A percentile compares a stretch with the other conserved stretches of the same genome.
phyloP scores from a whole-genome alignment of 2,329 filamentous ascomycete species.

The Paraconiothyrium brasiliense region DNA sequence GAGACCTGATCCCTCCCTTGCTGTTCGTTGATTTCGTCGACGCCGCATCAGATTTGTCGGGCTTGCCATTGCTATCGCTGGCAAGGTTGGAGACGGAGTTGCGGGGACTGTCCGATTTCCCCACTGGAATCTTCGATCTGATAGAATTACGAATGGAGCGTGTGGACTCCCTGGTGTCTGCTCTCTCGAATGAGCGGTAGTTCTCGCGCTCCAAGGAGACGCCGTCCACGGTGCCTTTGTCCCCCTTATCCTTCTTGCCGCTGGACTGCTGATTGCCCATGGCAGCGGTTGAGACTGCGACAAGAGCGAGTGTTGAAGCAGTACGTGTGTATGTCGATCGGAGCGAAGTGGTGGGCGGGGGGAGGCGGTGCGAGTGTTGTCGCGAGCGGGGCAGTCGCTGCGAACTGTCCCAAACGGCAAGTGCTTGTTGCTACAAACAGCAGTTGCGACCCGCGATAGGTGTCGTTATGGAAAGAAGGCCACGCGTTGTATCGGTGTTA shows the following conservation, averaged over 20 bases:
- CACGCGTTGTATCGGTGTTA: conserved; percentile 41
- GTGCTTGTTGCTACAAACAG: conserved; percentile 25
- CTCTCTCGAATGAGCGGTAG: conserved; percentile 90
- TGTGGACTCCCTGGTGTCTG: conserved; percentile 91
- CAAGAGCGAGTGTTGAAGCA: conserved; percentile 15
- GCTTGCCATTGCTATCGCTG: conserved; percentile 59
- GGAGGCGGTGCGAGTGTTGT: conserved; percentile 27
- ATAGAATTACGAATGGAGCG: conserved; percentile 84
- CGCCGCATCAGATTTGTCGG: conserved; percentile 76
- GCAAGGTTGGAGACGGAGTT: conserved; percentile 71
- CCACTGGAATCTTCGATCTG: conserved; percentile 87
- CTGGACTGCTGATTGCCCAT: conserved; percentile 84
- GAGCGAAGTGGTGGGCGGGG: conserved; percentile 27
- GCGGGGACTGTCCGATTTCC: conserved; percentile 81
- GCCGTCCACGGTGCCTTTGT: conserved; percentile 57
- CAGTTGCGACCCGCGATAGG: conserved; percentile 21
- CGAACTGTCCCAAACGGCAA: conserved; percentile 28
- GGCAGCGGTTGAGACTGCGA: conserved; percentile 48
- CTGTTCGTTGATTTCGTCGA: conserved; percentile 78
- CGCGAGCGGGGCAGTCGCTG: conserved; percentile 19
- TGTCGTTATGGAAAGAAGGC: conserved; percentile 18
- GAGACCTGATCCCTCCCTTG: conserved; percentile 51
- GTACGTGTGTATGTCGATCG: conserved; percentile 21
- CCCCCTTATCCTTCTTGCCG: conserved; percentile 56
- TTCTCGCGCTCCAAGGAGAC: conserved; percentile 73